Base-by-base conservation (phyloP, 306 rosid genomes). In the Ochetophila trinervis region DNA sequence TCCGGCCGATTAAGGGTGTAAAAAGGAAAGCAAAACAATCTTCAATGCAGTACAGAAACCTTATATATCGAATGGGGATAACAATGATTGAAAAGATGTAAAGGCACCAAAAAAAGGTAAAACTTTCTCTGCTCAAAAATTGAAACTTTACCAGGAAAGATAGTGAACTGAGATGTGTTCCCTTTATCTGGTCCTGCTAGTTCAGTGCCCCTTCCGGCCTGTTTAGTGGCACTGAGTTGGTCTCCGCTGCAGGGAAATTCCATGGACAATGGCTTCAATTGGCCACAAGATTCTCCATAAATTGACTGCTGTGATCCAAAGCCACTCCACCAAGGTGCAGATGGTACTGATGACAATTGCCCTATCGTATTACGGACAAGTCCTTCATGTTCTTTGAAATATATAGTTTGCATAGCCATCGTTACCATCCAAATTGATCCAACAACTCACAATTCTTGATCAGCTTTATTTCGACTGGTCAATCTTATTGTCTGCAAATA, bases 301-400 rank as follows among this genome's bases (percentile, higher is more conserved):
- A 57, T 56, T 0, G 87, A 70, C n/a, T 66, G 80, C n/a, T n/a
- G 90, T 69, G 87, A 77, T 77, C 86, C 90, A 60, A 86, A 75
- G 70, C 74, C 71, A 78, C 74, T 70, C 96, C 92, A 88, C 90
- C 96, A 84, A n/a, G 87, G 85, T 5, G 81, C 82, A 49, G 88
- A 75, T 71, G 78, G 48, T 42, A 60, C 74, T 72, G 91, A 66
- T 52, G 86, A 69, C 50, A 80, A 18, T 71, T 83, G 87, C 40
- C 91, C 90, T 19, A 79, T 67, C 49, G 78, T 71, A 68, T 83
- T 83, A 27, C 67, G 86, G 15, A 68, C 65, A 78, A 72, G 62
- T 66, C 92, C 91, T 77, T 87, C 95, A 74, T 74, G 80, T 78
- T 87, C 98, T 70, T 89, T 89, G 78, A 78, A 75, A 72, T 63